Evolutionary conservation across 805 yeast genomes (phyloP).

Genomic region (Starmerella bombicola): DNA sequence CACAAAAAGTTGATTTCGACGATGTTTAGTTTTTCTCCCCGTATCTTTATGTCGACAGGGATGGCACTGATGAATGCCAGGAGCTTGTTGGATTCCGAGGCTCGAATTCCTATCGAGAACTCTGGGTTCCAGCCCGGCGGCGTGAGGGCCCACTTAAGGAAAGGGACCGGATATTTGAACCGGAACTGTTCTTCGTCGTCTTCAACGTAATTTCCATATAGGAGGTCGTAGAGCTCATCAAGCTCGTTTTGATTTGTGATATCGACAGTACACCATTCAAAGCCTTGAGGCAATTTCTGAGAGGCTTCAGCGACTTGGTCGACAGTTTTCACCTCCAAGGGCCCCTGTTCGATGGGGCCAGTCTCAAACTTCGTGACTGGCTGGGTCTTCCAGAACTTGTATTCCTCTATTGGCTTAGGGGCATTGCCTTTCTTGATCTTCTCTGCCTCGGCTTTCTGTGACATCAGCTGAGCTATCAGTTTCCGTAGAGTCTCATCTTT

Average conservation of each 20-base stretch:
- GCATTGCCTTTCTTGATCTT: conserved; percentile 1
- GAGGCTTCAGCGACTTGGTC: conserved; percentile 63
- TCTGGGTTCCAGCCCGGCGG: conserved; percentile 86
- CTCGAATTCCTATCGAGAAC: conserved; percentile 92
- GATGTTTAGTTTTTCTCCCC: conserved; percentile 35
- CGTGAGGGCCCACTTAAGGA: conserved; percentile 83
- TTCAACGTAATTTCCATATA: conserved; percentile 87
- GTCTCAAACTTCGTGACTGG: conserved; percentile 79
- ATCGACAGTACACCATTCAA: conserved; percentile 82
- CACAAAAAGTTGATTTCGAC: conserved; percentile 89
- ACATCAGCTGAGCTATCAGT: conserved; percentile 17
- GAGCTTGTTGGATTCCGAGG: conserved; percentile 56
- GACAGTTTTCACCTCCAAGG: conserved; percentile 39
- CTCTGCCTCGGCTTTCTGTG: conserved; percentile 4
- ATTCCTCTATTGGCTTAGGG: conserved; percentile 57
- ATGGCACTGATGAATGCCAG: conserved; percentile 90
- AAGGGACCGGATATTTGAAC: conserved; percentile 72
- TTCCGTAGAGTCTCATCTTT: conserved; percentile 15
- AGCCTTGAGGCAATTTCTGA: conserved; percentile 56
- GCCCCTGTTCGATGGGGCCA: conserved; percentile 42
- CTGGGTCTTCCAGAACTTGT: conserved; percentile 96
- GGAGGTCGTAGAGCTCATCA: conserved; percentile 63
- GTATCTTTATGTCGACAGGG: conserved; percentile 57
- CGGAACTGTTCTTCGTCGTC: conserved; percentile 86
- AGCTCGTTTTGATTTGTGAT: conserved; percentile 42